Evolutionary conservation across 192 early-diverging fungal species (phyloP), one percentile per base, ranked within the genome.

Genomic region (Coemansia pectinata): DNA sequence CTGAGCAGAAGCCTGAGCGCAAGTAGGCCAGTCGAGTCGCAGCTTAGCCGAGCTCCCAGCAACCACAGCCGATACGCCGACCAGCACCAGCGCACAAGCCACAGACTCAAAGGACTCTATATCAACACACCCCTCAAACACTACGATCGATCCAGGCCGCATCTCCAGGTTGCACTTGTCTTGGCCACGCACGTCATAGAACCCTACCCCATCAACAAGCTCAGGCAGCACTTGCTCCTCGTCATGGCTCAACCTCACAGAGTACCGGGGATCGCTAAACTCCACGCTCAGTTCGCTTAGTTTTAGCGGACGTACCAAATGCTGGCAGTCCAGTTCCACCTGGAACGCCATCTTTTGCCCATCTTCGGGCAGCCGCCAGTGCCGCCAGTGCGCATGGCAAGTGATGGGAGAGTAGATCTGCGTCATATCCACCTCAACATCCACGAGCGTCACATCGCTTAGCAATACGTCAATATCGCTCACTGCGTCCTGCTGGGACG

Each of bases 301-400:
- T 23, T 2, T 55, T 27, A 77, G 47, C 50, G 62, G 11, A 41
- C 23, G 38, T 17, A 15, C 27, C 65, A 83, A 10, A 0, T 47
- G 58, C 0, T 60, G 40, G 63, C 75, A 71, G 27, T 83, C 75
- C 17, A 83, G 7, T 1, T 40, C 34, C 3, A 77, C 62, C 66
- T 83, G 80, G 48, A 70, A 83, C 34, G 53, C 48, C 75, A 83
- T 74, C 11, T 17, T 19, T 17, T 7, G 34, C 11, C n/a, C 12
- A 2, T 17, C 55, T 29, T 3, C 12, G 0, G 7, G 12, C 31
- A 44, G 23, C 17, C 36, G 21, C 79, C 79, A 82, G 38, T 76
- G 74, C 12, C 57, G 67, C 80, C 75, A 77, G 23, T 83, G 80
- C 42, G 75, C 75, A 31, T 83, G 80, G 69, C 80, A 77, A n/a